Base-by-base conservation (phyloP, 192 early-diverging fungal species). In the Rhizophagus sp. region DNA sequence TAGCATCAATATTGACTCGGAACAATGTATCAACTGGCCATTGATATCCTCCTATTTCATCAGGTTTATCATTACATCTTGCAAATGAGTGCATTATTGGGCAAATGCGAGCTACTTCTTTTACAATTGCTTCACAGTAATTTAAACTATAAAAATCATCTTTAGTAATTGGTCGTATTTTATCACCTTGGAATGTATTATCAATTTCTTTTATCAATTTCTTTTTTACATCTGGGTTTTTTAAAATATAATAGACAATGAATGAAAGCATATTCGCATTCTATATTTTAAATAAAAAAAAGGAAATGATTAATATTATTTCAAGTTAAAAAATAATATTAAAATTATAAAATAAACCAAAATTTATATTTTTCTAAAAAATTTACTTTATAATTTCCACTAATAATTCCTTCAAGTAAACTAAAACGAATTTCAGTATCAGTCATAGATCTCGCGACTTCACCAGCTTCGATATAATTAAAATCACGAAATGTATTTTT, bases 1-100 rank as follows among this genome's bases (percentile, higher is more conserved):
- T 3, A 36, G 36, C 36, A 36, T 36, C 6, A 5, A 36, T 5
- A 5, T 36, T 2, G 5, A 36, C 2, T 36, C 6, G 36, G 5
- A 36, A 36, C 36, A 36, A 4, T 36, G 36, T 36, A 5, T 36
- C 0, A 4, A 3, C 36, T 36, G 36, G 36, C 36, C 36, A 36
- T 36, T 36, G 36, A 36, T 76, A 76, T 76, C 74, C 74, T 62
- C 15, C 61, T 24, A 76, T 62, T 63, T 63, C 74, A 62, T 33
- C n/a, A 22, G 24, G 36, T 12, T 76, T n/a, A 15, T 57, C 30
- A 27, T 11, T 5, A 30, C 19, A 22, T 76, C 49, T 61, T 3
- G n/a, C 27, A 17, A 63, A 24, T 19, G 30, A 5, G 17, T 33
- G 12, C 4, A 36, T 36, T 5, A 36, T 36, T 36, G 36, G 36